Conservation (phyloP, 495 filamentous ascomycete genomes). For the Arthonia radiata region DNA sequence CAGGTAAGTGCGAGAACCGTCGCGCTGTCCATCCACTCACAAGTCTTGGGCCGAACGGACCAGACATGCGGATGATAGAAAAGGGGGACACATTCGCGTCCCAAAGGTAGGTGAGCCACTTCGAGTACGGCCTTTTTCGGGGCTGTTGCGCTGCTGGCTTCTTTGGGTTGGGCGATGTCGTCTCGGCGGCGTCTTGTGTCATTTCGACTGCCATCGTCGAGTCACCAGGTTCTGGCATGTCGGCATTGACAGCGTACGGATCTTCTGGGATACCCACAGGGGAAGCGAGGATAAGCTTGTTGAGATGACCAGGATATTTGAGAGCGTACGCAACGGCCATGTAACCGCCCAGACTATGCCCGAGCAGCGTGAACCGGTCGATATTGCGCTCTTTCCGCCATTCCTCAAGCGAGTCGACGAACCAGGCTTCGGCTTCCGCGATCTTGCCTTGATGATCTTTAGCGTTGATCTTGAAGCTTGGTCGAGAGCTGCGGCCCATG, state of each 20-base stretch:
- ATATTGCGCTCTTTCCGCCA: constrained; percentile 77
- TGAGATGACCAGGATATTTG: constrained; percentile 80
- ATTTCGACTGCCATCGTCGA: constrained; percentile 49
- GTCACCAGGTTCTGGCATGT: constrained; percentile 49
- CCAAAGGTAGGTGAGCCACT: constrained; percentile 82
- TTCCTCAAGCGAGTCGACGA: constrained; percentile 86
- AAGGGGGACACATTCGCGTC: constrained; percentile 85
- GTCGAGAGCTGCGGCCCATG: constrained; percentile 76
- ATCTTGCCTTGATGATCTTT: constrained; percentile 66
- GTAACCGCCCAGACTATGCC: constrained; percentile 85
- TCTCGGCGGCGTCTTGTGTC: constrained; percentile 40
- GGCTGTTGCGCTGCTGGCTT: constrained; percentile 22
- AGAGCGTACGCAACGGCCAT: constrained; percentile 83
- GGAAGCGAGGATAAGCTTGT: constrained; percentile 85
- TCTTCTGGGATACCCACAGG: constrained; percentile 92
- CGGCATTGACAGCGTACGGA: constrained; percentile 64
- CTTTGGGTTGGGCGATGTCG: constrained; percentile 9
- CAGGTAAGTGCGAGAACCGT: constrained; percentile 67
- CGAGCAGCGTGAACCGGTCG: constrained; percentile 76
- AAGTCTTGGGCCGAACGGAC: constrained; percentile 75
- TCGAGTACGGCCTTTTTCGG: constrained; percentile 44
- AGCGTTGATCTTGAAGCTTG: constrained; percentile 56
- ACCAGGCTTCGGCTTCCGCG: constrained; percentile 81
- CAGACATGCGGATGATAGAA: constrained; percentile 63
- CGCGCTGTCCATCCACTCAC: constrained; percentile 89